Base-by-base conservation (phyloP, 2,329 filamentous ascomycete species). In the Plectosphaerella sp. region DNA sequence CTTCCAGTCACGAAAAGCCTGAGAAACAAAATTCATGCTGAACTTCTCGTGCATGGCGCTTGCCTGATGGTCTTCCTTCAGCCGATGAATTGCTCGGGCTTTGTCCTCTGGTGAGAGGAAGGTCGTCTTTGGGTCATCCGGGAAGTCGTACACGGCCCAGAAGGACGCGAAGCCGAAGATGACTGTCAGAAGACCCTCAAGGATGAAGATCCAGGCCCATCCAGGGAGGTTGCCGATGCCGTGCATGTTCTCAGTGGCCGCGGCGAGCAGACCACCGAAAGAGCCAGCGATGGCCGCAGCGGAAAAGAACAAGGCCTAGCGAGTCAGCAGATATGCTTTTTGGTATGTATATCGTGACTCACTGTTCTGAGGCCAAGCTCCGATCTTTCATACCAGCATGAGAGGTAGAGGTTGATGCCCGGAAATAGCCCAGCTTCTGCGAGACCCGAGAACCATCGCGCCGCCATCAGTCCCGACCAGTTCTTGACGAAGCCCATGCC, bases 131-230 rank as follows among this genome's bases (percentile, higher is more conserved):
- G 89, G 89, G 52, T 88, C 78, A 56, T 88, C 86, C 0, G 91
- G 91, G 63, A 91, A 95, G 64, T 96, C 89, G 57, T 90, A 83
- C 1, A 95, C 88, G 72, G 88, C 82, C 84, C 85, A 92, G 70
- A 87, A 91, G 2, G 83, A 88, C 1, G 75, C 67, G 5, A 88
- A 58, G 3, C 87, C 89, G 22, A 91, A 76, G 1, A 90, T 2
- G 1, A 91, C 75, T 0, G 89, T 92, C 1, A 83, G 74, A 2
- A 88, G 71, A 5, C 89, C 89, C 69, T 89, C 85, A 25, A 88
- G 71, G 54, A 89, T 82, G 61, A 86, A 86, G 52, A 86, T 85
- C 84, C 79, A 87, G 1, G 75, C 75, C 81, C 83, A 87, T 18
- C 82, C 83, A 5, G 72, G 64, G 24, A 76, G 70, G 2, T 76